Percentiles rank a stretch among this genome's conserved stretches.
Conservation (phyloP, 257 asterid species). For the Linderniella brevidens region DNA sequence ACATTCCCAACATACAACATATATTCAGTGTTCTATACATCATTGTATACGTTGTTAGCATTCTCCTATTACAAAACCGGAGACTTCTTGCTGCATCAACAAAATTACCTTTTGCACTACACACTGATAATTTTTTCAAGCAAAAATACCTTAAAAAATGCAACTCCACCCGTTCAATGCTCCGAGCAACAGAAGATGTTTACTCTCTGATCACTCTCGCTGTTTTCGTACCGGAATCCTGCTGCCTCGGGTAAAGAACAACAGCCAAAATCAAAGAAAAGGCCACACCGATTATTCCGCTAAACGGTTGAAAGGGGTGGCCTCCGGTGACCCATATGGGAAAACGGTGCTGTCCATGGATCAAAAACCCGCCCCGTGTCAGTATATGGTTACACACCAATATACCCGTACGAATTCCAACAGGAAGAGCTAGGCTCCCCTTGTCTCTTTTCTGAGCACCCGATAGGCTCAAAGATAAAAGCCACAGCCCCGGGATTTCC, state of each 20-base stretch:
- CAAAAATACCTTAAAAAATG: too few relatives aligned
- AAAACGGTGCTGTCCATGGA: slow-evolving; percentile 23
- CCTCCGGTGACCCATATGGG: slow-evolving; percentile 60
- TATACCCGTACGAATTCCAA: slow-evolving; percentile 83
- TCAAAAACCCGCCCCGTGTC: slow-evolving; percentile 44
- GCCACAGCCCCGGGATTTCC: slow-evolving; percentile 85
- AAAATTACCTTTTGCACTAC: too few relatives aligned
- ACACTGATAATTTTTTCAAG: too few relatives aligned
- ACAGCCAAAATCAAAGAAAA: slow-evolving; percentile 36
- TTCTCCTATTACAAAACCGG: too few relatives aligned
- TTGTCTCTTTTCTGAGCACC: slow-evolving; percentile 59
- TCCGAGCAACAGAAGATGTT: background rate
- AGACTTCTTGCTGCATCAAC: too few relatives aligned
- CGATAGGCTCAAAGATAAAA: slow-evolving; percentile 59
- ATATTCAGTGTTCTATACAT: too few relatives aligned
- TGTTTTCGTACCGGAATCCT: slow-evolving; percentile 13
- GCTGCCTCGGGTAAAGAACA: slow-evolving; percentile 38
- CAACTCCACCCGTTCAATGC: too few relatives aligned
- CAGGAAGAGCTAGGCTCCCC: slow-evolving; percentile 72
- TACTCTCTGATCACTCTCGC: slow-evolving; percentile 22
- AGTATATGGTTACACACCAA: slow-evolving; percentile 40
- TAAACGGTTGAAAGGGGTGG: slow-evolving; percentile 64
- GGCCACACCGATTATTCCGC: slow-evolving; percentile 71
- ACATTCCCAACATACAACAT: too few relatives aligned
- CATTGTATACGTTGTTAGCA: too few relatives aligned